phyloP scores from a whole-genome alignment of 371 early-diverging fungal species.

The Mortierella sp. region DNA sequence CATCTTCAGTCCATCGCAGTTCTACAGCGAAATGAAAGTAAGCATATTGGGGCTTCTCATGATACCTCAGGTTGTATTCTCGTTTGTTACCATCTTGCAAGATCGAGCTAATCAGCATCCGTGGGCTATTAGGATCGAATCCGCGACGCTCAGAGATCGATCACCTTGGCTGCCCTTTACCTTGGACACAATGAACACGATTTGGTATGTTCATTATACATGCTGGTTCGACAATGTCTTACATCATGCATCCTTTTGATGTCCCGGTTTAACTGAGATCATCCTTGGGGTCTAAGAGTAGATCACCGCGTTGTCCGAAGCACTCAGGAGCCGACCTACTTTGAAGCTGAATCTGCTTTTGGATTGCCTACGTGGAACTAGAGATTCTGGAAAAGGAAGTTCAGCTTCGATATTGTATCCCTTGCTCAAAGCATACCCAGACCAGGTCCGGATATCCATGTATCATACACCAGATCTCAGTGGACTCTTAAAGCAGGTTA shows the following conservation, averaged over 20 bases:
- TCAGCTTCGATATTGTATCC: constrained; percentile 78
- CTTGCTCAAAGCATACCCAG: constrained; percentile 72
- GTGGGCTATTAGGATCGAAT: constrained; percentile 63
- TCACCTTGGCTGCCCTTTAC: constrained; percentile 89
- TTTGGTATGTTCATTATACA: constrained; percentile 60
- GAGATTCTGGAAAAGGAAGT: constrained; percentile 69
- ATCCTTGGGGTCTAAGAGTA: constrained; percentile 19
- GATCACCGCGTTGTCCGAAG: constrained; percentile 67
- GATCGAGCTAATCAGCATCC: not conserved
- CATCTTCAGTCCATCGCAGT: constrained; percentile 57
- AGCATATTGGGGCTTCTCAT: not conserved
- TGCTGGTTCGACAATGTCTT: not conserved
- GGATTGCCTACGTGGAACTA: constrained; percentile 90
- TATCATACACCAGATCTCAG: constrained; percentile 89
- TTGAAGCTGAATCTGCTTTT: constrained; percentile 80
- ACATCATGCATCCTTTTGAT: too few relatives aligned
- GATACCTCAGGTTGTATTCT: not conserved
- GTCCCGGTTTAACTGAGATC: too few relatives aligned
- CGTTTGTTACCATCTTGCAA: not conserved
- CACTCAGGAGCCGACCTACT: constrained; percentile 60
- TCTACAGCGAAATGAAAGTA: constrained; percentile 64
- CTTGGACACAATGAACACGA: constrained; percentile 86
- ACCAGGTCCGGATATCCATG: constrained; percentile 74
- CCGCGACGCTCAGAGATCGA: constrained; percentile 72
- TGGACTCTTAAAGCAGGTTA: constrained; percentile 72